Conservation (phyloP, 306 rosid genomes). For the Vigna nakashimae region DNA sequence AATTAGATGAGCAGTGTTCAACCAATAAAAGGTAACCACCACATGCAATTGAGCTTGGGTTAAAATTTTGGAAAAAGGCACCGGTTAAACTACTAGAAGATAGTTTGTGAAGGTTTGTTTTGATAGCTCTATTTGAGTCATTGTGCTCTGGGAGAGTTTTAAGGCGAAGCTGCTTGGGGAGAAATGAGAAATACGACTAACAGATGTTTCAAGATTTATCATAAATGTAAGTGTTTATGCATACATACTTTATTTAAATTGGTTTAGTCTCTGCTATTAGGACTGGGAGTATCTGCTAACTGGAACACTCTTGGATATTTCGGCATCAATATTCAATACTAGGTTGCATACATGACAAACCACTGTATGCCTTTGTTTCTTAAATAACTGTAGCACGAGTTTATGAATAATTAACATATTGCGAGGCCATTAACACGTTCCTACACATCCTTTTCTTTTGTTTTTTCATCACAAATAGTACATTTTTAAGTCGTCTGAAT, state of each 20-base stretch:
- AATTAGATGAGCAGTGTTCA: slow-evolving; percentile 37
- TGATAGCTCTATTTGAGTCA: not conserved
- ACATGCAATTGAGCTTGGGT: not conserved
- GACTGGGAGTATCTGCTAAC: not conserved
- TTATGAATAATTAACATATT: slow-evolving; percentile 28
- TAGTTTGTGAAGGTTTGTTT: slow-evolving; percentile 9
- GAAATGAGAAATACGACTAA: slow-evolving; percentile 21
- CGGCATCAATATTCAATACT: slow-evolving; percentile 1
- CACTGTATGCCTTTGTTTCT: slow-evolving; percentile 10
- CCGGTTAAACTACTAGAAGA: not conserved
- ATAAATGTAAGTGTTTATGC: not conserved
- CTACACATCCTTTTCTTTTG: not conserved
- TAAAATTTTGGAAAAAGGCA: slow-evolving; percentile 1
- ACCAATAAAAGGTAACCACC: slow-evolving; percentile 14
- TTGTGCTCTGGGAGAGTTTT: not conserved
- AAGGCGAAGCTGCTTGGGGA: not conserved
- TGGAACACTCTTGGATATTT: not conserved
- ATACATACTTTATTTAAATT: not conserved
- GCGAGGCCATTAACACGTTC: not conserved
- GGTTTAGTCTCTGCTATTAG: not conserved
- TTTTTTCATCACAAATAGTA: slow-evolving; percentile 4
- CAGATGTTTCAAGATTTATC: not conserved
- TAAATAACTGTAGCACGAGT: not conserved
- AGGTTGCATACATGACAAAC: not conserved
- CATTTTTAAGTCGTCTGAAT: not conserved